Percentiles rank a stretch among this genome's conserved stretches.
These are phyloP conservation scores for Diplodia seriata DNA, from an alignment of 2,329 filamentous ascomycete species.

Conservation along the genomic window DNA sequence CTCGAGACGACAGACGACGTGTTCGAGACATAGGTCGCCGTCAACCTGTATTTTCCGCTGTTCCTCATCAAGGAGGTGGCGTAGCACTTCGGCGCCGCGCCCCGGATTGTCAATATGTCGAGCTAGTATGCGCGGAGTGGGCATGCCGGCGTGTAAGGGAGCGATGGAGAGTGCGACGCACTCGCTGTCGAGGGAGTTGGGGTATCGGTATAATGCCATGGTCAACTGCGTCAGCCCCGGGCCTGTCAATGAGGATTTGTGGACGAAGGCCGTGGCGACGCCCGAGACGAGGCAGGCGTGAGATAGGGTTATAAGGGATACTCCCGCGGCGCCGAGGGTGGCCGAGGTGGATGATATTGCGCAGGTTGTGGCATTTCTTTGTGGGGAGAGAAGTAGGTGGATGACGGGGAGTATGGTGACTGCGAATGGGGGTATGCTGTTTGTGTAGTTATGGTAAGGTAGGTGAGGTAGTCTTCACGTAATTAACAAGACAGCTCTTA, in stretches of 20 bases:
- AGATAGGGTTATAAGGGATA: constrained; percentile 53
- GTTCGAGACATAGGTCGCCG: constrained; percentile 60
- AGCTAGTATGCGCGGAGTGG: constrained; percentile 60
- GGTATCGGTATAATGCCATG: constrained; percentile 59
- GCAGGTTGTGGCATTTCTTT: constrained; percentile 63
- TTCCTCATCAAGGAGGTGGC: constrained; percentile 62
- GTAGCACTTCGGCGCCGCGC: too few relatives aligned
- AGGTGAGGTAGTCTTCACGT: too few relatives aligned
- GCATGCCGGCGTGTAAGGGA: constrained; percentile 61
- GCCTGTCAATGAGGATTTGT: constrained; percentile 65
- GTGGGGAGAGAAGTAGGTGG: constrained; percentile 54
- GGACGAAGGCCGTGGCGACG: constrained; percentile 33
- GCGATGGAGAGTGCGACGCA: constrained; percentile 67
- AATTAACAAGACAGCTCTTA: too few relatives aligned
- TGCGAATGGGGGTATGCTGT: constrained; percentile 57
- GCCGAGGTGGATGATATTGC: constrained; percentile 63
- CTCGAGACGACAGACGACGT: constrained; percentile 55
- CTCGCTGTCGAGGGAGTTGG: constrained; percentile 65
- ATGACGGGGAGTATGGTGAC: constrained; percentile 62
- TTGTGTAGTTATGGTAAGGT: neutral
- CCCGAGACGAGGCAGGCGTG: neutral
- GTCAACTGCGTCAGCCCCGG: constrained; percentile 69
- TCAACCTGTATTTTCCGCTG: constrained; percentile 63
- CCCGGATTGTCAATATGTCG: constrained; percentile 64
- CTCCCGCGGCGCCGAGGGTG: constrained; percentile 59